These are phyloP conservation scores for Auxenochlorella protothecoides DNA, from an alignment of 139 green algal species.

Conservation along the genomic window DNA sequence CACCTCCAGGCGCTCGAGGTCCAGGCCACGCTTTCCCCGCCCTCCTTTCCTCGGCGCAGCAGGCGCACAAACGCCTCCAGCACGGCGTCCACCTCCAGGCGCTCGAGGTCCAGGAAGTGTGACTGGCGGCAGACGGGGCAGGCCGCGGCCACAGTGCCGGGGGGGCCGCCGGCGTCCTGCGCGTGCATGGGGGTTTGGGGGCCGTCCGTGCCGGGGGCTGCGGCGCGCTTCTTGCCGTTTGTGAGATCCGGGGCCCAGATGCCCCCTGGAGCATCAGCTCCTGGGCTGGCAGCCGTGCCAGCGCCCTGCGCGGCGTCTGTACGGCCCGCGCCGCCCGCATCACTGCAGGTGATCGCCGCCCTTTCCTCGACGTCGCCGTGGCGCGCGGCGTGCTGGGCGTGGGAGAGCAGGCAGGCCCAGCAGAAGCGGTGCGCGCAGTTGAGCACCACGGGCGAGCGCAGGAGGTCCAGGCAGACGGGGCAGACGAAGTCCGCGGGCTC, in stretches of 20 bases:
- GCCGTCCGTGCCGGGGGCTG: conserved; percentile 47
- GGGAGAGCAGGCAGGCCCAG: conserved; percentile 66
- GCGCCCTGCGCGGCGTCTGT: neutral
- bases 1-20: conserved; percentile 63
- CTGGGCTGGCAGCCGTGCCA: no score
- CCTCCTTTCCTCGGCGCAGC: conserved; percentile 11
- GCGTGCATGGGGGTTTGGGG: conserved; percentile 9
- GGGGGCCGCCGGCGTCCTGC: no score
- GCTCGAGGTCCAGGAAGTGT: conserved; percentile 60
- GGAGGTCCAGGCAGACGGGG: conserved; percentile 66
- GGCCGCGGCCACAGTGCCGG: no score
- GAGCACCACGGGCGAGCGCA: conserved; percentile 69
- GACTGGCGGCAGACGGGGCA: conserved; percentile 55
- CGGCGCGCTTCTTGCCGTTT: conserved; percentile 11
- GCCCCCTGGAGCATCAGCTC: neutral
- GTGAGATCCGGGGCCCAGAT: conserved; percentile 7
- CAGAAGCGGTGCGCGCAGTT: conserved; percentile 81
- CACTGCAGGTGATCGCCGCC: conserved; percentile 2
- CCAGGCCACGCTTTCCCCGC: conserved; percentile 26
- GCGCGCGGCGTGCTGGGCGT: conserved; percentile 6
- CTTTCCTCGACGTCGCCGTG: neutral
- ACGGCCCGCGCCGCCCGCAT: neutral
- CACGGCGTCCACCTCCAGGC: conserved; percentile 55
- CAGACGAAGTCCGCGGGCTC: conserved; percentile 50
- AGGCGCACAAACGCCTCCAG: conserved; percentile 59